Conservation (phyloP, 2,329 filamentous ascomycete genomes). For the Stemphylium beticola region DNA sequence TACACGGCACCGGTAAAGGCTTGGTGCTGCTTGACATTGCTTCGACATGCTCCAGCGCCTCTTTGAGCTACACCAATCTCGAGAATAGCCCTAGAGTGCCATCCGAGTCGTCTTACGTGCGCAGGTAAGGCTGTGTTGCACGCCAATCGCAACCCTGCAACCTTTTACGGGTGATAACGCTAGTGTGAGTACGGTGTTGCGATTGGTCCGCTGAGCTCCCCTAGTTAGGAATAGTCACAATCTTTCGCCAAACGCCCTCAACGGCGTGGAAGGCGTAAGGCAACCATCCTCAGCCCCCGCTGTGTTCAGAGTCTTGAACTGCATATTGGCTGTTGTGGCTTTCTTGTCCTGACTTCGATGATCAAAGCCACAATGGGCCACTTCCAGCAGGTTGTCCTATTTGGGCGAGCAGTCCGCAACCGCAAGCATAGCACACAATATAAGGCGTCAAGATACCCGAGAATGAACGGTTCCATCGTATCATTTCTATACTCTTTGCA, state of each 20-base stretch:
- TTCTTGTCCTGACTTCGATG: not conserved
- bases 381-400: not conserved
- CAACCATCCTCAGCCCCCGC: not conserved
- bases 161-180: not conserved
- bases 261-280: not conserved
- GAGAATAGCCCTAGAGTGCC: not conserved
- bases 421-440: conserved; percentile 2
- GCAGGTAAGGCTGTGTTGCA: not conserved
- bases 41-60: not conserved
- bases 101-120: not conserved
- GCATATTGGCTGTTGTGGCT: not conserved
- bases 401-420: conserved; percentile 10
- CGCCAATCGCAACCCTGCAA: conserved; percentile 7
- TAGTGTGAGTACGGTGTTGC: not conserved
- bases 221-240: conserved; percentile 17
- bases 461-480: not conserved
- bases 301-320: not conserved
- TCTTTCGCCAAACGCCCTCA: not conserved
- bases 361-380: conserved; percentile 8
- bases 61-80: too few species aligned
- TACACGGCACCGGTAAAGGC: not conserved
- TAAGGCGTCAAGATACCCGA: conserved; percentile 5
- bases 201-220: conserved; percentile 27
- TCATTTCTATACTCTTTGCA: not conserved
- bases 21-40: conserved; percentile 1